These are phyloP conservation scores for Candida tammaniensis DNA, from an alignment of 805 yeast species.

Conservation along the genomic window DNA sequence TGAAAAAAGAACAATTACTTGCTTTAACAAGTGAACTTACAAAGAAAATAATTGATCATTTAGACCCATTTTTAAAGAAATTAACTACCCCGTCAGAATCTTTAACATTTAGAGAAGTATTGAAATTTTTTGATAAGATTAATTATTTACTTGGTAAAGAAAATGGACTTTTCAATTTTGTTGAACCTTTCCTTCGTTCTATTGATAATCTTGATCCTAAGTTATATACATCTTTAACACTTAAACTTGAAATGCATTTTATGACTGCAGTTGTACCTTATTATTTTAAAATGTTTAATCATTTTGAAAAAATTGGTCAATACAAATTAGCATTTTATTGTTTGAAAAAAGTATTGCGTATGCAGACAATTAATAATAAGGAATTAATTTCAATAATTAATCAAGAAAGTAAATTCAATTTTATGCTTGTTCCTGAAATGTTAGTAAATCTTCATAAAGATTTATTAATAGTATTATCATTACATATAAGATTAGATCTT, in stretches of 20 bases:
- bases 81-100: conserved; percentile 1
- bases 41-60: neutral
- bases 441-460: conserved; percentile 3
- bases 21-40: neutral
- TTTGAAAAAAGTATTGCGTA: conserved; percentile 21
- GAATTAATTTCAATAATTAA: neutral
- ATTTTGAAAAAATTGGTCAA: conserved; percentile 34
- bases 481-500: conserved; percentile 2
- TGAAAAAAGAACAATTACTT: neutral
- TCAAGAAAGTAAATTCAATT: conserved; percentile 1
- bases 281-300: conserved; percentile 11
- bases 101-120: conserved; percentile 4
- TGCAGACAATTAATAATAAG: conserved; percentile 1
- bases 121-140: conserved; percentile 1
- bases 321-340: conserved; percentile 30
- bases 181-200: neutral
- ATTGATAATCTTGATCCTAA: too few species aligned
- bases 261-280: neutral
- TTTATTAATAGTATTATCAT: conserved; percentile 1
- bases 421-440: neutral
- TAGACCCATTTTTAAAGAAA: neutral
- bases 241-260: conserved; percentile 1
- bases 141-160: too few species aligned
- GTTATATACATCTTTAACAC: neutral
- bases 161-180: neutral